Base-by-base conservation (phyloP, 108 stramenopile genomes). In the Seminavis robusta region DNA sequence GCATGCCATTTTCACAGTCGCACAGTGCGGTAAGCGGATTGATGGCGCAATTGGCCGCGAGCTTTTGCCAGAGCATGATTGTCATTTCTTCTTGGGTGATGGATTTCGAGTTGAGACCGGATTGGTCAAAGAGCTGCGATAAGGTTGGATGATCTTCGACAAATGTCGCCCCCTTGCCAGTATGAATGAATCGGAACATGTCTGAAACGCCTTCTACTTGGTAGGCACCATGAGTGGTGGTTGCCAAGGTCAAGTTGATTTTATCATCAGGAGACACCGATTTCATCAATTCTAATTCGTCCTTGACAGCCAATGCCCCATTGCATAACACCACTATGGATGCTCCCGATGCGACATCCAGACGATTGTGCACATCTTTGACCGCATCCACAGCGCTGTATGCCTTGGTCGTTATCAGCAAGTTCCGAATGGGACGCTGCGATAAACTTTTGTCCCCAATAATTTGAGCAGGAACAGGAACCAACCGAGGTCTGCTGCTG, bases 11-110 rank as follows among this genome's bases (percentile, higher is more conserved):
- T 10, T 42, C 37, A 46, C 75, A 76, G 20, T 47, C 40, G 26
- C 34, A 61, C 4, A 82, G 24, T 0, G 85, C 79, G 8, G 81
- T 88, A 5, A 84, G 52, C 2, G 87, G 87, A 60, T 84, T 88
- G 51, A 82, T 82, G 42, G 80, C 79, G 64, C 87, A 88, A 45
- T 88, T 88, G 29, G 70, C 76, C 4, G 83, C 87, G 37, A 88
- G 43, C 51, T 88, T 88, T 33, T 71, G 56, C 87, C 87, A 84
- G n/a, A 88, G 51, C 47, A 79, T 48, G 11, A 57, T 37, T 9
- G 75, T 61, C 78, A 88, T 80, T 34, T 31, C 20, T 1, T 45
- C 30, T 13, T 21, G 8, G 2, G 48, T 26, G 6, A 69, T n/a
- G 0, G 60, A 20, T 23, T 19, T 41, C 33, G 56, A 55, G 26